phyloP scores from a whole-genome alignment of 163 green algal genomes.

The Coccomyxa subellipsoidea region DNA sequence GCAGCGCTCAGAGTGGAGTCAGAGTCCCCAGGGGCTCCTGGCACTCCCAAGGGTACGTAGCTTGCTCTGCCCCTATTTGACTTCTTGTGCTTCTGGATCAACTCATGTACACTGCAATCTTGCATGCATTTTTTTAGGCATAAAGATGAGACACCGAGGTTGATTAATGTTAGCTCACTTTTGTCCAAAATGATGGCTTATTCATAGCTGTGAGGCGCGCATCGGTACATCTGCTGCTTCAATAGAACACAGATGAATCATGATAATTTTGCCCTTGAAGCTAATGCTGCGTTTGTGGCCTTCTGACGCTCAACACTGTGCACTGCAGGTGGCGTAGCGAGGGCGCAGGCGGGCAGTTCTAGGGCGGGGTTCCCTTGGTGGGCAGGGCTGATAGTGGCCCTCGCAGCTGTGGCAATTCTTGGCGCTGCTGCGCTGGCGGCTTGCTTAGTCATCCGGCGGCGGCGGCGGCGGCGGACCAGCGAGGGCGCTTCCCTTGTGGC shows the following conservation, averaged over 20 bases:
- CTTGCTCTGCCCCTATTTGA: background rate
- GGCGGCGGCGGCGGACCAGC: background rate
- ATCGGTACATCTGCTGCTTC: background rate
- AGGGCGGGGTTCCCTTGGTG: constrained; percentile 19
- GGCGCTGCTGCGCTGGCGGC: background rate
- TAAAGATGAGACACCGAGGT: too few relatives aligned
- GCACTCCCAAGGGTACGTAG: background rate
- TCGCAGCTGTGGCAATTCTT: background rate
- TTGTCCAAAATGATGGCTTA: too few relatives aligned
- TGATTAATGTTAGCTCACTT: too few relatives aligned
- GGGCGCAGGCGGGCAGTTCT: background rate
- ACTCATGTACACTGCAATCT: background rate
- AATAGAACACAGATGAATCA: background rate
- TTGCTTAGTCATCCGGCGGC: background rate
- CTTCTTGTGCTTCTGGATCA: background rate
- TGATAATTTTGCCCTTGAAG: background rate
- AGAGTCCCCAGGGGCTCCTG: background rate
- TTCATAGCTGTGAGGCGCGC: too few relatives aligned
- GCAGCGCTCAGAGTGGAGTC: background rate
- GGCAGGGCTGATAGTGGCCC: constrained; percentile 17
- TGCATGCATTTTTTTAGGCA: too few relatives aligned
- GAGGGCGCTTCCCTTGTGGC: background rate
- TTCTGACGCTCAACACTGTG: background rate
- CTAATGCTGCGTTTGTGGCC: background rate
- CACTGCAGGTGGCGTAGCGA: background rate